Conservation (phyloP, 257 asterid species). For the Marsdenia floribunda region DNA sequence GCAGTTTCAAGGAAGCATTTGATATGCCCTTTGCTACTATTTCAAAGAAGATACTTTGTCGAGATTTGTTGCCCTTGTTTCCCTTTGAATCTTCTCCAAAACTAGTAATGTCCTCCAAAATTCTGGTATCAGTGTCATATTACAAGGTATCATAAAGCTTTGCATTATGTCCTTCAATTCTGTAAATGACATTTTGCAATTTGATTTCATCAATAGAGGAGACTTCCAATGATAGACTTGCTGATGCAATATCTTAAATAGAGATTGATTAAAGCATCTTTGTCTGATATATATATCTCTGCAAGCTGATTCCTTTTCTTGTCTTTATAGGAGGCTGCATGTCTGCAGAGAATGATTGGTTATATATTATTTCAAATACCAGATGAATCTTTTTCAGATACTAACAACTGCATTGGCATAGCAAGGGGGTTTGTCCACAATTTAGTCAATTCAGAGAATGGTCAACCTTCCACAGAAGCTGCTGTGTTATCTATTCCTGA, state of each 20-base stretch:
- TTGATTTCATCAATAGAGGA: not conserved
- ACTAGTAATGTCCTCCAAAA: constrained; percentile 18
- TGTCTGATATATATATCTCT: not conserved
- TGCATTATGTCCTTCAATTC: constrained; percentile 4
- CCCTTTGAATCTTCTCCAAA: constrained; percentile 45
- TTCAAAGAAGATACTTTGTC: constrained; percentile 67
- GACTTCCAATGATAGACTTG: not conserved
- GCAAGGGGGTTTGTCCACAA: constrained; percentile 56
- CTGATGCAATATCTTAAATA: not conserved
- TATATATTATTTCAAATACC: constrained; percentile 72
- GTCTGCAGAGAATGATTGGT: constrained; percentile 47
- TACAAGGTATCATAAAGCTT: constrained; percentile 50
- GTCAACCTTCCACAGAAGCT: constrained; percentile 45
- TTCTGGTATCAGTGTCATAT: constrained; percentile 67
- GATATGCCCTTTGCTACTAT: constrained; percentile 80
- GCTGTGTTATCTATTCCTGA: constrained; percentile 66
- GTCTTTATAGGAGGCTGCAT: constrained; percentile 40
- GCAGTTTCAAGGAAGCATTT: constrained; percentile 87
- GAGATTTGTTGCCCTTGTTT: constrained; percentile 81
- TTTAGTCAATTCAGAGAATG: constrained; percentile 38
- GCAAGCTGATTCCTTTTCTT: constrained; percentile 6
- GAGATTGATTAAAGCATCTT: not conserved
- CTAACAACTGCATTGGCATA: constrained; percentile 69
- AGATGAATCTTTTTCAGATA: constrained; percentile 47
- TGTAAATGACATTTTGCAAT: not conserved